Evolutionary conservation across 345 rosid species (phyloP), one percentile per base, ranked within the genome.

Genomic region (Ceriops tagal): DNA sequence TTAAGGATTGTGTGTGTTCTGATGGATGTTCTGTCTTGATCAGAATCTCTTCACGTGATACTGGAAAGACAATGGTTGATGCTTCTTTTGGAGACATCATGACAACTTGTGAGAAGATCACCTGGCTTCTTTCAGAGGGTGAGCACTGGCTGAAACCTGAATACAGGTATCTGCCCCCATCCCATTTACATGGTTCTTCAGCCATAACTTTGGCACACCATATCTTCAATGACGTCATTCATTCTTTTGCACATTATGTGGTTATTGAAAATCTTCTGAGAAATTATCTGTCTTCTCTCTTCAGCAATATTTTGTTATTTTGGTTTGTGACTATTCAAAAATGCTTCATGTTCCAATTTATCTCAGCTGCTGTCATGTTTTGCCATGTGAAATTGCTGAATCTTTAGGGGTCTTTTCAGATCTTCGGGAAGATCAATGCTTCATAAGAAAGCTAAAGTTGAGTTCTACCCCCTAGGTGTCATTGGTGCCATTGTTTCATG

Each of bases 61-160:
- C 99, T 76, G 97, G 97, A 55, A 95, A 92, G 87, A 95, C 99
- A 64, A 95, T 89, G 96, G 89, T 95, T 6, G 99, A 95, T 82
- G 97, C 96, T 68, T 95, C 99, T 65, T 73, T 95, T 67, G 99
- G 99, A 70, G 99, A 95, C 68, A 95, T 95, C 73, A 92, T 92
- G 99, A 95, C 99, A 49, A 95, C 99, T n/a, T 95, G 98, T 67
- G 99, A 95, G 86, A 95, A 95, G 88, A 90, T 95, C 65, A 88
- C 96, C 68, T 95, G 99, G 99, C 98, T 95, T 81, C 88, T 95
- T 66, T 86, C 99, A 3, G 98, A 95, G 89, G 99, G 99, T 10
- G 99, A 95, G 79, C 82, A 75, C 69, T 95, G 98, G 98, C 86
- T 92, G 73, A 90, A 85, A 84, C 99, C 99, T 83, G 98, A 92